Percentiles rank a stretch among this genome's conserved stretches.
These are phyloP conservation scores for Suillus decipiens DNA, from an alignment of 768 basidiomycete genomes.

Conservation along the genomic window DNA sequence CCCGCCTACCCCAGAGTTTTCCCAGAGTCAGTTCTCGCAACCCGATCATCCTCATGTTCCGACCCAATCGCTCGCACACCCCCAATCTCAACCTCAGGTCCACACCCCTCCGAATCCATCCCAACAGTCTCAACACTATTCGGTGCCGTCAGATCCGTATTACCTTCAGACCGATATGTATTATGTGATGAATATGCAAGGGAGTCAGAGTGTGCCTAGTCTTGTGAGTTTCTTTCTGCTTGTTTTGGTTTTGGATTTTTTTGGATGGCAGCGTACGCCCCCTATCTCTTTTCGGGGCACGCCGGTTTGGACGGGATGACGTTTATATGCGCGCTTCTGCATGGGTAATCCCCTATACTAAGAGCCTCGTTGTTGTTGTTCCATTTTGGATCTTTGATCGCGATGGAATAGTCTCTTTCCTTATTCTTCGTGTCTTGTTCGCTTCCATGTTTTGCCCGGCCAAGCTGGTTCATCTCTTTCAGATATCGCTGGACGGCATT, in stretches of 20 bases:
- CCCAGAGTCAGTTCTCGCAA: constrained; percentile 24
- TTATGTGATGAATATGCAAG: constrained; percentile 14
- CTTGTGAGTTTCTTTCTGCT: constrained; percentile 22
- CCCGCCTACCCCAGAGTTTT: constrained; percentile 21
- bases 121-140: neutral
- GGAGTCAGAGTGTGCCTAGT: constrained; percentile 22
- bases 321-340: neutral
- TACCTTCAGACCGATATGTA: constrained; percentile 8
- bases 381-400: neutral
- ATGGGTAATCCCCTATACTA: neutral
- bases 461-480: neutral
- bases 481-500: constrained; percentile 5
- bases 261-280: neutral
- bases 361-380: no score
- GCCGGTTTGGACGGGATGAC: neutral
- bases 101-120: neutral
- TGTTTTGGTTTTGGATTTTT: neutral
- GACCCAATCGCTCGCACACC: neutral
- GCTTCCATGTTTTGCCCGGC: neutral
- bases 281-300: neutral
- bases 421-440: neutral
- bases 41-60: constrained; percentile 7
- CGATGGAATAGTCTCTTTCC: neutral
- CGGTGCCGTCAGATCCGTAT: neutral
- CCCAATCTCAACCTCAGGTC: constrained; percentile 1